Evolutionary conservation across 148 eudicot species (phyloP).

Genomic region (Selenicereus undatus): DNA sequence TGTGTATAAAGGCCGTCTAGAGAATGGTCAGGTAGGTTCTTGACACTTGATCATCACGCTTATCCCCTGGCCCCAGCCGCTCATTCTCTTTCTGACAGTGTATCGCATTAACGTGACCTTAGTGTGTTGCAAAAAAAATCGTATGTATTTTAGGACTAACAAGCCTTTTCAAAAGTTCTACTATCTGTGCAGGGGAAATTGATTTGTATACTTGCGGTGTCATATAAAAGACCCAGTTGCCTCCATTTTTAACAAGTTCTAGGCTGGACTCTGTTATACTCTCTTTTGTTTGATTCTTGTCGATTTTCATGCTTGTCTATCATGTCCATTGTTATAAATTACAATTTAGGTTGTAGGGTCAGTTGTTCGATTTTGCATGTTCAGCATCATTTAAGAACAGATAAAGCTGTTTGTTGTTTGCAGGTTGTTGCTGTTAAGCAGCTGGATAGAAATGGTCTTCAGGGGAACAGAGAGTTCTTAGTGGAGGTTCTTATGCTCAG

Average conservation of each 20-base stretch:
- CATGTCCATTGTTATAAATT: neutral
- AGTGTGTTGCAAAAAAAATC: neutral
- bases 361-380: neutral
- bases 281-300: neutral
- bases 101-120: neutral
- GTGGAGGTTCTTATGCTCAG: constrained; percentile 99
- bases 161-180: neutral
- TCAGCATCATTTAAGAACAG: neutral
- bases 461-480: constrained; percentile 90
- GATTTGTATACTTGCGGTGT: neutral
- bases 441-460: constrained; percentile 93
- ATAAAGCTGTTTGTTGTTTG: constrained; percentile 9
- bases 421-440: constrained; percentile 95
- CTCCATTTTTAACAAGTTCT: neutral
- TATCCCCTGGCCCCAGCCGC: neutral
- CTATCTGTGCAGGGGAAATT: neutral
- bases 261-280: neutral
- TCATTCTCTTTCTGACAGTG: neutral
- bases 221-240: neutral
- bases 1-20: constrained; percentile 12
- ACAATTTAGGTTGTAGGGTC: neutral
- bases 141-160: neutral
- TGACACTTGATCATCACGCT: neutral
- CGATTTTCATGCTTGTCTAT: neutral
- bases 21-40: neutral